Evolutionary conservation across 768 basidiomycete species (phyloP).

Genomic region (Tricholoma furcatifolium): DNA sequence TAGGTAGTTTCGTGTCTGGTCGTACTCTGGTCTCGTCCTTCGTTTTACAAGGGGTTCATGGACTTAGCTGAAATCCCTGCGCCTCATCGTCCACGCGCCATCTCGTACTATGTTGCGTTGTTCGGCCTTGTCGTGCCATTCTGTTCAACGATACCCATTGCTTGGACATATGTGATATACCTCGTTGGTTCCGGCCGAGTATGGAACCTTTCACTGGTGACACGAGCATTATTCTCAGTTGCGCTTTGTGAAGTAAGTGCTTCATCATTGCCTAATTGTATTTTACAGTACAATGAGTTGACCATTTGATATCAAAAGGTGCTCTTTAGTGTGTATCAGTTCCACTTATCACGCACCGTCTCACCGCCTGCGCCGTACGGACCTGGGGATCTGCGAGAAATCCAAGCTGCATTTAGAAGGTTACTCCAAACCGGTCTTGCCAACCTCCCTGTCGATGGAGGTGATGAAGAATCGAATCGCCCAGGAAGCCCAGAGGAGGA

Average conservation of each 20-base stretch:
- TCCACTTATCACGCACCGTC: slow-evolving; percentile 46
- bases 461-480: slow-evolving; percentile 55
- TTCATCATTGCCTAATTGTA: not conserved
- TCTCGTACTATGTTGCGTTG: slow-evolving; percentile 61
- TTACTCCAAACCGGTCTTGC: slow-evolving; percentile 68
- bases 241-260: slow-evolving; percentile 59
- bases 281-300: not conserved
- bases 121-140: slow-evolving; percentile 57
- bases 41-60: not conserved
- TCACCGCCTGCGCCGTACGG: slow-evolving; percentile 43
- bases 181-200: slow-evolving; percentile 42
- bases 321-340: slow-evolving; percentile 68
- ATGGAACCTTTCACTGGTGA: slow-evolving; percentile 38
- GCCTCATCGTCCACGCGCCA: slow-evolving; percentile 34
- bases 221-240: slow-evolving; percentile 40
- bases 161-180: slow-evolving; percentile 64
- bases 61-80: slow-evolving; percentile 41
- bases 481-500: slow-evolving; percentile 64
- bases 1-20: not conserved
- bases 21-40: not conserved
- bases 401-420: slow-evolving; percentile 58
- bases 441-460: slow-evolving; percentile 46
- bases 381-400: slow-evolving; percentile 50
- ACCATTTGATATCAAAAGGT: slow-evolving; percentile 42
- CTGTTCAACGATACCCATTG: slow-evolving; percentile 59